Percentiles rank a stretch among this genome's conserved stretches.
Evolutionary conservation across 1,284 basidiomycete genomes (phyloP).

Genomic region (Melampsora americana): DNA sequence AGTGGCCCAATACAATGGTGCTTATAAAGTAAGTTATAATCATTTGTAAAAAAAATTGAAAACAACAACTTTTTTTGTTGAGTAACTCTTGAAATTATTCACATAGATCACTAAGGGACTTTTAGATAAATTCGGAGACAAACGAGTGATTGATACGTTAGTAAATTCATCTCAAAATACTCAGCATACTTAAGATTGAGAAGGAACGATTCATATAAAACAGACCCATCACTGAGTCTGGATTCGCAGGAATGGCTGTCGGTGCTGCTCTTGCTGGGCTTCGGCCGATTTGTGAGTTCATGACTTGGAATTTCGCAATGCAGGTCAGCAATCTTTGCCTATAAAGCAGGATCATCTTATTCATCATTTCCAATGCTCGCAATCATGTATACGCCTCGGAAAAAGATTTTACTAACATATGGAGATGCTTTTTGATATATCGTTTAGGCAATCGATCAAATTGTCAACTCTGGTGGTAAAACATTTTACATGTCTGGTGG

Average conservation of each 20-base stretch:
- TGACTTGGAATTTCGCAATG: conserved; percentile 93
- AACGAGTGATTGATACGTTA: conserved; percentile 81
- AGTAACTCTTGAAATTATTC: conserved; percentile 6
- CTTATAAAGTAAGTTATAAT: conserved; percentile 77
- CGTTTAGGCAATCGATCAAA: conserved; percentile 88
- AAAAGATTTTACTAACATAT: background rate
- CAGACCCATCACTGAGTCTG: conserved; percentile 96
- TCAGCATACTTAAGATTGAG: conserved; percentile 38
- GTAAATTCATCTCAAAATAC: no score
- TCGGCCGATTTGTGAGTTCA: conserved; percentile 98
- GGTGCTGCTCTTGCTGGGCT: conserved; percentile 92
- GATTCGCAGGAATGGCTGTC: conserved; percentile 93
- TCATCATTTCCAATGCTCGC: no score
- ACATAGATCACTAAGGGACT: conserved; percentile 88
- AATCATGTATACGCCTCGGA: background rate
- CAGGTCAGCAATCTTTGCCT: conserved; percentile 57
- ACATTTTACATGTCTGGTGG: conserved; percentile 99
- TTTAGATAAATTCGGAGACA: conserved; percentile 98
- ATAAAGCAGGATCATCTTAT: no score
- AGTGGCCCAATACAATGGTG: conserved; percentile 97
- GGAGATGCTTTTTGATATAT: conserved; percentile 21
- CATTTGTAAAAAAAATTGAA: no score
- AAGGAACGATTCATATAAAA: conserved; percentile 23
- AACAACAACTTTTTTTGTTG: no score
- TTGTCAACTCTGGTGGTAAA: conserved; percentile 99